phyloP scores from a whole-genome alignment of 2,329 filamentous ascomycete genomes.

The Colletotrichum caudatum region DNA sequence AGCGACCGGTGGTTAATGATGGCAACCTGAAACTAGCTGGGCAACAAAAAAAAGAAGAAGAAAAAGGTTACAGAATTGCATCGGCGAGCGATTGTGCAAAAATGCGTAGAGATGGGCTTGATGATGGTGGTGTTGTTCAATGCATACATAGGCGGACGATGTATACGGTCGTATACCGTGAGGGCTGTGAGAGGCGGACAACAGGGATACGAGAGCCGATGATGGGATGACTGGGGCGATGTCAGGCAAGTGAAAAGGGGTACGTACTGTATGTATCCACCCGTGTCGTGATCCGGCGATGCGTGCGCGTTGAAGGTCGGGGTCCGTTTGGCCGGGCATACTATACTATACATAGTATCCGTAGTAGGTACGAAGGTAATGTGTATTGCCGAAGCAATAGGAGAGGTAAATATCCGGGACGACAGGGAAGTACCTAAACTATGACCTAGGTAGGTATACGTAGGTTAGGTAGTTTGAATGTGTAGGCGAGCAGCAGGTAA shows the following conservation, averaged over 20 bases:
- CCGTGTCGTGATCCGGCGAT: conserved; percentile 28
- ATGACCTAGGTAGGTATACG: too few species aligned
- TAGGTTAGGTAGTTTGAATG: neutral
- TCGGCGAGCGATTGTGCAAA: conserved; percentile 2
- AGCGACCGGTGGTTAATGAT: conserved; percentile 8
- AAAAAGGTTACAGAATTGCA: conserved; percentile 18
- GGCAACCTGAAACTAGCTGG: conserved; percentile 31
- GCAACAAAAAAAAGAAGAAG: too few species aligned
- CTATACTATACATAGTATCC: conserved; percentile 16
- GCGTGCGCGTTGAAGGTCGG: conserved; percentile 29
- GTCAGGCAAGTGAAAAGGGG: neutral
- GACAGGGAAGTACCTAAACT: neutral
- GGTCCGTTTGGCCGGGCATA: conserved; percentile 31
- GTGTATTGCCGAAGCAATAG: conserved; percentile 29
- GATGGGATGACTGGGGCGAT: conserved; percentile 4
- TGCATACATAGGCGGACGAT: neutral
- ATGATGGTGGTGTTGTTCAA: conserved; percentile 15
- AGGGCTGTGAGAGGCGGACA: neutral
- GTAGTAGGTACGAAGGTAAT: neutral
- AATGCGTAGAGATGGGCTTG: neutral
- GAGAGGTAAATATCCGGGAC: neutral
- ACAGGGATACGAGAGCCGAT: neutral
- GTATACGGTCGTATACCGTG: neutral
- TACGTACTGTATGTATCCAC: neutral
- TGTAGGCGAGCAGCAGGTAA: conserved; percentile 20